phyloP scores from a whole-genome alignment of 2,329 filamentous ascomycete genomes.

The Beauveria asiatica region DNA sequence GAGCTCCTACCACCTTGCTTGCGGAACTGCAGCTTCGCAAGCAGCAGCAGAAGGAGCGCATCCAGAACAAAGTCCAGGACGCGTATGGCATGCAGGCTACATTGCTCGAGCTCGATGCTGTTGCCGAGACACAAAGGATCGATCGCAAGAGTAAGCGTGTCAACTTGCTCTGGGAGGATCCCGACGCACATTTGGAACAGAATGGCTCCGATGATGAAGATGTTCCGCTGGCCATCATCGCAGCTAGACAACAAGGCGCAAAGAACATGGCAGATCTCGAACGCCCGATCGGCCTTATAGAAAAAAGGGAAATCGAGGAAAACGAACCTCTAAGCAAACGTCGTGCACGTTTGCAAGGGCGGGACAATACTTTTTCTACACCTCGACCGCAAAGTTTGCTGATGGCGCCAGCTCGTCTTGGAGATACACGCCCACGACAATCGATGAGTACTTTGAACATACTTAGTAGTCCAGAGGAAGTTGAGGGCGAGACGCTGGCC shows the following conservation, averaged over 20 bases:
- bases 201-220: constrained; percentile 64
- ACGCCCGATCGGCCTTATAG: constrained; percentile 65
- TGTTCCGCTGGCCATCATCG: constrained; percentile 76
- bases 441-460: constrained; percentile 25
- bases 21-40: constrained; percentile 90
- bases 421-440: constrained; percentile 9
- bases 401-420: constrained; percentile 17
- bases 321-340: constrained; percentile 79
- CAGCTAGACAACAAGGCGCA: constrained; percentile 47
- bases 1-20: constrained; percentile 78
- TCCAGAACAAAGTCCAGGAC: constrained; percentile 47
- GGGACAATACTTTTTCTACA: constrained; percentile 36
- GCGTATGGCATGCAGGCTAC: constrained; percentile 76
- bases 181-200: constrained; percentile 35
- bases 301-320: constrained; percentile 79
- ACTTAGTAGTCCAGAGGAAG: constrained; percentile 47
- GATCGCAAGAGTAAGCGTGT: constrained; percentile 67
- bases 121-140: constrained; percentile 75
- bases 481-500: constrained; percentile 57
- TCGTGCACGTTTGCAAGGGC: constrained; percentile 64
- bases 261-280: constrained; percentile 46
- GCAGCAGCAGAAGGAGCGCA: constrained; percentile 74
- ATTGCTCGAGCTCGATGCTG: constrained; percentile 79
- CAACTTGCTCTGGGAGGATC: constrained; percentile 85
- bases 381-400: constrained; percentile 38